Evolutionary conservation across 495 filamentous ascomycete species (phyloP).

Genomic region (Alectoria sarmentosa): DNA sequence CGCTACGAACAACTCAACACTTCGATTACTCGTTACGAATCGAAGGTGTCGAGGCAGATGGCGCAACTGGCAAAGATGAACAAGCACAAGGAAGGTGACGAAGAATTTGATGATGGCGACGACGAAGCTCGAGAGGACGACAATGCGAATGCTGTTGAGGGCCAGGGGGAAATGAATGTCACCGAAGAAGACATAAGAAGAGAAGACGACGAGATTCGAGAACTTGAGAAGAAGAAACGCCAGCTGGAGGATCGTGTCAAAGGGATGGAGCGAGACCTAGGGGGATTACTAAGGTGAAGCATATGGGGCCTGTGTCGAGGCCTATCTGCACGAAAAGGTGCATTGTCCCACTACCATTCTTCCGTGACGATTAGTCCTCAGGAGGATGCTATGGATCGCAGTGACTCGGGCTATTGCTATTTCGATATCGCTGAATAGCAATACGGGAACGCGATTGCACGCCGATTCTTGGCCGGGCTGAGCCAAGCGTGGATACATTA

Average conservation of each 20-base stretch:
- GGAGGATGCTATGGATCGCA: not conserved
- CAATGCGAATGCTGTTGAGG: constrained; percentile 30
- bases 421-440: not conserved
- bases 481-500: not conserved
- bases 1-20: constrained; percentile 65
- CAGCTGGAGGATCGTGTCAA: constrained; percentile 69
- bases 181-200: constrained; percentile 69
- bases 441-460: not conserved
- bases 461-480: not conserved
- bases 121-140: constrained; percentile 36
- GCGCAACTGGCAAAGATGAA: constrained; percentile 70
- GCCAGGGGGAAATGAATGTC: constrained; percentile 36
- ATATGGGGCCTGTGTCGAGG: not conserved
- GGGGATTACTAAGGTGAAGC: constrained; percentile 50
- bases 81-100: constrained; percentile 33
- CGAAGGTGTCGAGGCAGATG: constrained; percentile 68
- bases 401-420: not conserved
- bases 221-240: constrained; percentile 70
- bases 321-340: not conserved
- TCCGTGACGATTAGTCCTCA: constrained; percentile 4
- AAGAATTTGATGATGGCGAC: constrained; percentile 33
- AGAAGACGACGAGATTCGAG: constrained; percentile 73
- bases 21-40: constrained; percentile 73
- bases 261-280: constrained; percentile 75
- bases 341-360: not conserved